These are phyloP conservation scores for Volvox africanus DNA, from an alignment of 139 green algal genomes.

Conservation along the genomic window DNA sequence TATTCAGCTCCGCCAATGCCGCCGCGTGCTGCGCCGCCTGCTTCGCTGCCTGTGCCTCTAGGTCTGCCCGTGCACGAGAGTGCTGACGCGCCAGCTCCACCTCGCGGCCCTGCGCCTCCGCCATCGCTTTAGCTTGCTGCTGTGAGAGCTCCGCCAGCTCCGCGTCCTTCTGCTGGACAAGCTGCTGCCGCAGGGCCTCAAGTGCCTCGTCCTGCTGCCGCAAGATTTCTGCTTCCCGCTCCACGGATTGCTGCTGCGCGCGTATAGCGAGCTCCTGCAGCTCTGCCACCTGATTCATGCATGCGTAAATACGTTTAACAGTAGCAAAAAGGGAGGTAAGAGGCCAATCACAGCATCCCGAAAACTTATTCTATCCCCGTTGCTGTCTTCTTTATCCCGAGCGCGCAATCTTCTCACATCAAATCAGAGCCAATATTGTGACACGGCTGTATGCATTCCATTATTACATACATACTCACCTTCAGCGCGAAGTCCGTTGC, in stretches of 20 bases:
- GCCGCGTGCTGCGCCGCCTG: neutral
- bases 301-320: no score
- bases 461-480: neutral
- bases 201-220: neutral
- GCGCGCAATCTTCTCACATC: no score
- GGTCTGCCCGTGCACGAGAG: neutral
- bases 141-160: neutral
- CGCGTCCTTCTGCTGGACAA: neutral
- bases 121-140: neutral
- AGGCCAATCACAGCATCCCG: no score
- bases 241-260: constrained; percentile 17
- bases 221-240: neutral
- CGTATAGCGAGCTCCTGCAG: constrained; percentile 23
- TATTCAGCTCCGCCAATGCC: neutral
- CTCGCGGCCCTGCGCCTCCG: constrained; percentile 1
- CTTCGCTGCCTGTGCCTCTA: neutral
- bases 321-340: no score
- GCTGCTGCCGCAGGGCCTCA: constrained; percentile 16
- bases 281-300: neutral
- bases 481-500: constrained; percentile 15
- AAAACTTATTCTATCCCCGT: no score
- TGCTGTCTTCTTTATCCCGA: no score
- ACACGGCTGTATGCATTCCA: no score
- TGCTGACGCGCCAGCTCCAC: neutral
- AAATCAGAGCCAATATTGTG: no score